Conservation (phyloP, 768 basidiomycete species). For the Suillus placidus region DNA sequence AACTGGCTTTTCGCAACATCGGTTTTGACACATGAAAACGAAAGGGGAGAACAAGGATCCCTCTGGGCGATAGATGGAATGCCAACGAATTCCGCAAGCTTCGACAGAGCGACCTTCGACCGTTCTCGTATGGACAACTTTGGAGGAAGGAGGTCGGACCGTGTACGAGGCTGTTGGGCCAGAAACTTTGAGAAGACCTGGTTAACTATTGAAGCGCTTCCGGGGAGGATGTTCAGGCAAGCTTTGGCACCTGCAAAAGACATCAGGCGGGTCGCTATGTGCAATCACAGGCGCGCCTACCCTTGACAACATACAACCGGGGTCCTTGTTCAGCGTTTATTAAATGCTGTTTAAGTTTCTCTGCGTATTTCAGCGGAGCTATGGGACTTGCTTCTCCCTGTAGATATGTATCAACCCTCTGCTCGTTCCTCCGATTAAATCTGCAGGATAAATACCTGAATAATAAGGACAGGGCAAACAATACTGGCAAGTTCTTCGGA, state of each 20-base stretch:
- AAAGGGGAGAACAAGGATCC: slow-evolving; percentile 62
- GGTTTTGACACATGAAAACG: slow-evolving; percentile 64
- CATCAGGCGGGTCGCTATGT: slow-evolving; percentile 3
- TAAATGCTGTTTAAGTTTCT: slow-evolving; percentile 52
- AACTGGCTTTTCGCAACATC: slow-evolving; percentile 56
- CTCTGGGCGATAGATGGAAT: slow-evolving; percentile 49
- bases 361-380: slow-evolving; percentile 58
- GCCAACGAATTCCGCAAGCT: slow-evolving; percentile 53
- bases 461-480: slow-evolving; percentile 64
- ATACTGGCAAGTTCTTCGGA: slow-evolving; percentile 52
- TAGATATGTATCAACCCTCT: slow-evolving; percentile 10
- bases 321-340: slow-evolving; percentile 50
- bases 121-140: slow-evolving; percentile 43
- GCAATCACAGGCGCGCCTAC: slow-evolving; percentile 36
- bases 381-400: slow-evolving; percentile 64
- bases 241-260: slow-evolving; percentile 51
- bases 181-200: slow-evolving; percentile 67
- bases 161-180: slow-evolving; percentile 49
- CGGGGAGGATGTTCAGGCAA: slow-evolving; percentile 55
- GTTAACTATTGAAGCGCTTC: slow-evolving; percentile 63
- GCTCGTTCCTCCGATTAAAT: not conserved
- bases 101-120: slow-evolving; percentile 56
- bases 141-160: slow-evolving; percentile 50
- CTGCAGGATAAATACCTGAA: slow-evolving; percentile 50
- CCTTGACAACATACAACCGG: slow-evolving; percentile 61